Percentiles rank a stretch among this genome's conserved stretches.
phyloP scores from a whole-genome alignment of 192 early-diverging fungal genomes.

The Borealophlyctis nickersoniae region DNA sequence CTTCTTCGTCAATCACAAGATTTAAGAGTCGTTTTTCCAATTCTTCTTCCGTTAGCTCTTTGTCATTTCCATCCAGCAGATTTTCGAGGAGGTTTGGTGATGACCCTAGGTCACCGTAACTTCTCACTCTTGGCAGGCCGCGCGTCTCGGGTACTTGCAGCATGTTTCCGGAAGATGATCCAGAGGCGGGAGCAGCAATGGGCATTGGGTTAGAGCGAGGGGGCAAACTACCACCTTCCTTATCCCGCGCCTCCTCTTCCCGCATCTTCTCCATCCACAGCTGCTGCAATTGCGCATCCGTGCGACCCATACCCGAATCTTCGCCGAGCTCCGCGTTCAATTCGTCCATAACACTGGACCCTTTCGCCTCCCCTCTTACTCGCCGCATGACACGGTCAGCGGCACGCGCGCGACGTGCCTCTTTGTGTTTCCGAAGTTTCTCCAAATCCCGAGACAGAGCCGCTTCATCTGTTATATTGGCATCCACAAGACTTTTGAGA shows the following conservation, averaged over 20 bases:
- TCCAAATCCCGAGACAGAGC: conserved; percentile 16
- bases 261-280: neutral
- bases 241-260: neutral
- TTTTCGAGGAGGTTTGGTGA: no score
- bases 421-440: conserved; percentile 11
- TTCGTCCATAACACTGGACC: neutral
- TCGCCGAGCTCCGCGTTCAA: conserved; percentile 20
- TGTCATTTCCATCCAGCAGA: no score
- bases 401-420: neutral
- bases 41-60: no score
- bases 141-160: no score
- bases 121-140: no score
- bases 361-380: conserved; percentile 7
- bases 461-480: neutral
- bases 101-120: no score
- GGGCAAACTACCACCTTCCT: neutral
- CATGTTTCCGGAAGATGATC: no score
- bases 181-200: neutral
- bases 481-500: neutral
- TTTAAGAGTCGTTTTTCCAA: conserved; percentile 11
- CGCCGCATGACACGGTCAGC: conserved; percentile 3
- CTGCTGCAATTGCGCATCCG: neutral
- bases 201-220: neutral
- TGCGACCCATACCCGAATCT: neutral
- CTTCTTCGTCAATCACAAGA: neutral